A percentile compares a stretch with the other conserved stretches of the same genome.
phyloP scores from a whole-genome alignment of 1,284 basidiomycete genomes.

The Ceratobasidium sp. region DNA sequence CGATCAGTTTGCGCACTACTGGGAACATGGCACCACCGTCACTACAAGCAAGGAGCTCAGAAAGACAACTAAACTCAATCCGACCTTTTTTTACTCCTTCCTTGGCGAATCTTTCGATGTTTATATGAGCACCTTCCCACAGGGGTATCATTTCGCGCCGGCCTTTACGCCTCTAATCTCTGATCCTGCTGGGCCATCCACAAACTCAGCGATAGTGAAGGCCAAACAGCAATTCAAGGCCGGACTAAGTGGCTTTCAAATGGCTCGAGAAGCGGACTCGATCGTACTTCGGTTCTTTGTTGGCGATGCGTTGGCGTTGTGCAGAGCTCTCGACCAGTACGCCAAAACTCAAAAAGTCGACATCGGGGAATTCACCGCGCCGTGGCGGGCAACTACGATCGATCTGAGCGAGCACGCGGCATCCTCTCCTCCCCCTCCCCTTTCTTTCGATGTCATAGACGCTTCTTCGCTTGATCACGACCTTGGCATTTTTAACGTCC shows the following conservation, averaged over 20 bases:
- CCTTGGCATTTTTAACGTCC: constrained; percentile 66
- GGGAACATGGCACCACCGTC: constrained; percentile 63
- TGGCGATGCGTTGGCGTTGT: constrained; percentile 52
- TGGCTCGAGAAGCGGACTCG: constrained; percentile 22
- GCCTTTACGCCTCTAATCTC: constrained; percentile 18
- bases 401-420: constrained; percentile 23
- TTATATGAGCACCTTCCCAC: constrained; percentile 61
- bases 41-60: constrained; percentile 52
- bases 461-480: constrained; percentile 59
- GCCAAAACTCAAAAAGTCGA: constrained; percentile 40
- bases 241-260: constrained; percentile 59
- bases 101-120: constrained; percentile 60
- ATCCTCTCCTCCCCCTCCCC: constrained; percentile 28
- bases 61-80: constrained; percentile 60
- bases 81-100: constrained; percentile 64
- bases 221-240: constrained; percentile 56
- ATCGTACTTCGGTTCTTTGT: constrained; percentile 36
- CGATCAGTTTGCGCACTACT: constrained; percentile 58
- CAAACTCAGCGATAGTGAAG: constrained; percentile 53
- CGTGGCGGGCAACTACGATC: constrained; percentile 31
- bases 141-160: constrained; percentile 39
- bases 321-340: constrained; percentile 31
- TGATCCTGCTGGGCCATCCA: constrained; percentile 35
- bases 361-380: constrained; percentile 27
- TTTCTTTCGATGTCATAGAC: too few species aligned